Conservation (phyloP, 345 rosid species). For the Microthlaspi erraticum region DNA sequence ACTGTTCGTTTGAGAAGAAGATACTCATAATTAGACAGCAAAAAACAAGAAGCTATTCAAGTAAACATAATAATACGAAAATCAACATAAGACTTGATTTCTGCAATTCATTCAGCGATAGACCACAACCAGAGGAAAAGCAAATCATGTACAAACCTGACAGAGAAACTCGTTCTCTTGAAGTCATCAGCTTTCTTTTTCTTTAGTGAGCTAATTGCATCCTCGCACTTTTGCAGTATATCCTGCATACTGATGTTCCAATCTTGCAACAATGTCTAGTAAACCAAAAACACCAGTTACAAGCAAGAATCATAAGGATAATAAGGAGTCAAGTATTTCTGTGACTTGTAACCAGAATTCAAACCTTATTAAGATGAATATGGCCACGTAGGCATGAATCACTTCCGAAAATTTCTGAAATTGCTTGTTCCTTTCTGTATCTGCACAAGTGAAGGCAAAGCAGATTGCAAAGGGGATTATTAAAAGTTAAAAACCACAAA, state of each 20-base stretch:
- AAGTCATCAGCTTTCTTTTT: conserved; percentile 59
- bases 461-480: conserved; percentile 22
- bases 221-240: conserved; percentile 72
- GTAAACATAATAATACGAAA: conserved; percentile 14
- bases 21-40: conserved; percentile 14
- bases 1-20: conserved; percentile 54
- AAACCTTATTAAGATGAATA: conserved; percentile 78
- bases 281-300: conserved; percentile 37
- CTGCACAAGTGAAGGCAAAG: conserved; percentile 50
- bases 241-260: conserved; percentile 61
- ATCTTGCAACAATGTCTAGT: conserved; percentile 60
- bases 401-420: conserved; percentile 51
- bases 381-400: conserved; percentile 77
- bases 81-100: conserved; percentile 23
- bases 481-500: conserved; percentile 8
- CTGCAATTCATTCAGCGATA: conserved; percentile 15
- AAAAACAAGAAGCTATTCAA: conserved; percentile 21
- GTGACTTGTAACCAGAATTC: conserved; percentile 28
- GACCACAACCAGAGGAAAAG: conserved; percentile 28
- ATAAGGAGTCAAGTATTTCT: not conserved
- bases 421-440: conserved; percentile 54
- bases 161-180: conserved; percentile 54
- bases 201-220: conserved; percentile 54
- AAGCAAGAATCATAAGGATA: conserved; percentile 32
- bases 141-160: conserved; percentile 60